These are phyloP conservation scores for Phytopythium delawarense DNA, from an alignment of 352 stramenopile genomes.

Conservation along the genomic window DNA sequence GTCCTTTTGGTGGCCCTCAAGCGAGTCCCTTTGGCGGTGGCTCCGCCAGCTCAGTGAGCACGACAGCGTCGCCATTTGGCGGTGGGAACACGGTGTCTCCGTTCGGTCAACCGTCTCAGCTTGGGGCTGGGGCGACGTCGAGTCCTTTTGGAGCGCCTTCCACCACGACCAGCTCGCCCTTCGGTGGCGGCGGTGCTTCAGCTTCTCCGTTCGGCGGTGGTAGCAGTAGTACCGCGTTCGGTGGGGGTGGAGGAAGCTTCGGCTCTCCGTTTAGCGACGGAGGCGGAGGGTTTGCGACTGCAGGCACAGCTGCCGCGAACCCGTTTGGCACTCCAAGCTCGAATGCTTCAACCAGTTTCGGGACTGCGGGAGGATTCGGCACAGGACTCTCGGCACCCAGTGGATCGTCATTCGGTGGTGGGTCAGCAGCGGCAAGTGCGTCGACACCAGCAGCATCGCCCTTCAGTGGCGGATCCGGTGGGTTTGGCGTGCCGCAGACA, in stretches of 20 bases:
- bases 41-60: neutral
- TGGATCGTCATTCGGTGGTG: slow-evolving; percentile 20
- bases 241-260: neutral
- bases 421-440: neutral
- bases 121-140: slow-evolving; percentile 8
- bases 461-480: slow-evolving; percentile 23
- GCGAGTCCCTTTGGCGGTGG: slow-evolving; percentile 4
- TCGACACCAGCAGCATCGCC: slow-evolving; percentile 13
- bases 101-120: slow-evolving; percentile 23
- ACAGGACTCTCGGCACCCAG: neutral
- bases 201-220: slow-evolving; percentile 22
- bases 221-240: neutral
- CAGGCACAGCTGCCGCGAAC: neutral
- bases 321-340: slow-evolving; percentile 5
- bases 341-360: neutral
- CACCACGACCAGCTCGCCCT: slow-evolving; percentile 16
- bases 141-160: slow-evolving; percentile 16
- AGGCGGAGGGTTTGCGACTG: neutral
- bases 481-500: slow-evolving; percentile 22
- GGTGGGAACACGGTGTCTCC: slow-evolving; percentile 15
- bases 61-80: slow-evolving; percentile 28
- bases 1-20: slow-evolving; percentile 20
- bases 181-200: slow-evolving; percentile 13
- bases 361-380: neutral
- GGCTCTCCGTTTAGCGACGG: slow-evolving; percentile 4